Conservation (phyloP, 1,284 basidiomycete genomes). For the Austropuccinia psidii region DNA sequence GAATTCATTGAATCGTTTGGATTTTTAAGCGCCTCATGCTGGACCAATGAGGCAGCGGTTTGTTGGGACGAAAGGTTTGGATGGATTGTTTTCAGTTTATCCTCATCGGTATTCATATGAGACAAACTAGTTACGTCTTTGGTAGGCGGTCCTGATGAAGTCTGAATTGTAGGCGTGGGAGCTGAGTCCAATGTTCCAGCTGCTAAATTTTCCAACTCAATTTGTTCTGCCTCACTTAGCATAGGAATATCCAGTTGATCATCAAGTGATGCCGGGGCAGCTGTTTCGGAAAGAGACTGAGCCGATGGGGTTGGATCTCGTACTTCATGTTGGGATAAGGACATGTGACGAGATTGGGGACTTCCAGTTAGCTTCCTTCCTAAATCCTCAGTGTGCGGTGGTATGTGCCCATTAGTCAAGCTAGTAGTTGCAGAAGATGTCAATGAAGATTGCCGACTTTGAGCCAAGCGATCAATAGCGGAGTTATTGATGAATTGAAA, state of each 20-base stretch:
- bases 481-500: slow-evolving; percentile 3
- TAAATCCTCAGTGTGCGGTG: not conserved
- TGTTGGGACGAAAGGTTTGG: too few species aligned
- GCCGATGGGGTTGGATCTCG: not conserved
- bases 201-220: slow-evolving; percentile 13
- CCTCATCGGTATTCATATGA: too few species aligned
- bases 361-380: too few species aligned
- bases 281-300: not conserved
- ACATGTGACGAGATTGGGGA: not conserved
- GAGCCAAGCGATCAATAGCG: slow-evolving; percentile 17
- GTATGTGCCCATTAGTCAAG: not conserved
- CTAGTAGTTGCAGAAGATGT: not conserved
- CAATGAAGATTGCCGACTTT: not conserved
- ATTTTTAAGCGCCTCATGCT: too few species aligned
- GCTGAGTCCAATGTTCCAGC: slow-evolving; percentile 9
- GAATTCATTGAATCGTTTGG: too few species aligned
- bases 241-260: slow-evolving; percentile 24
- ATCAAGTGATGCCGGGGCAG: not conserved
- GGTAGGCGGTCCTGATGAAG: too few species aligned
- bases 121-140: too few species aligned
- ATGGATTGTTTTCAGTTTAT: too few species aligned
- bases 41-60: too few species aligned
- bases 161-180: too few species aligned
- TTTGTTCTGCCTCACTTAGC: slow-evolving; percentile 14
- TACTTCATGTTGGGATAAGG: not conserved